phyloP scores from a whole-genome alignment of 495 filamentous ascomycete species.

The Jackrogersella minutella region DNA sequence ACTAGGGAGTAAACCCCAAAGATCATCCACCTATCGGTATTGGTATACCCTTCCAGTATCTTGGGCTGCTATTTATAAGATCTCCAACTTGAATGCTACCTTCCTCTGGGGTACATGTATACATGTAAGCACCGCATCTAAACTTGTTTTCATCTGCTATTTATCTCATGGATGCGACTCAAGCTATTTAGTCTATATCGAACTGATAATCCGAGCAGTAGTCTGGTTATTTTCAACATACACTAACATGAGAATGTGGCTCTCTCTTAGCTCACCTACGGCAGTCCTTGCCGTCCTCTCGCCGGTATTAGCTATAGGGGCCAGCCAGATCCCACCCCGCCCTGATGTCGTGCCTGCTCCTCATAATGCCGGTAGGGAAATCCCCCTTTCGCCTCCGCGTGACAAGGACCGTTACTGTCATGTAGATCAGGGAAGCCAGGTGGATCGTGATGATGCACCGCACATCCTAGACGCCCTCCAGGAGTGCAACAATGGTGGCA shows the following conservation, averaged over 20 bases:
- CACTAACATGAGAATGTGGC: constrained; percentile 9
- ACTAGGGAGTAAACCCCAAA: constrained; percentile 17
- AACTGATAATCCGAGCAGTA: not conserved
- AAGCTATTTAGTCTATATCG: not conserved
- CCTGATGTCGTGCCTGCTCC: constrained; percentile 27
- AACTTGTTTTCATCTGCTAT: not conserved
- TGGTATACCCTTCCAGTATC: constrained; percentile 6
- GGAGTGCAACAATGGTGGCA: constrained; percentile 72
- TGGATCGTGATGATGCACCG: constrained; percentile 61
- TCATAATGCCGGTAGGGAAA: constrained; percentile 16
- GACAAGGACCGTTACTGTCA: constrained; percentile 25
- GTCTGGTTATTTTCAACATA: not conserved
- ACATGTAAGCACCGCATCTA: constrained; percentile 6
- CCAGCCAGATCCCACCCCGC: constrained; percentile 24
- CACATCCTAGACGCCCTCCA: constrained; percentile 66
- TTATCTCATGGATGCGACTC: not conserved
- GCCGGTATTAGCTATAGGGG: not conserved
- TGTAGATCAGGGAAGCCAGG: constrained; percentile 15
- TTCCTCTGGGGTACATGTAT: constrained; percentile 2
- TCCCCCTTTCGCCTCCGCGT: constrained; percentile 25
- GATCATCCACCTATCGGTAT: constrained; percentile 39
- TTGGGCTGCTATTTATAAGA: constrained; percentile 1
- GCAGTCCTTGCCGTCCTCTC: constrained; percentile 9
- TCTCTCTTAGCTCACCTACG: constrained; percentile 6
- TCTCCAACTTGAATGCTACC: not conserved